phyloP scores from a whole-genome alignment of 2,329 filamentous ascomycete species.

The Cercospora sesami region DNA sequence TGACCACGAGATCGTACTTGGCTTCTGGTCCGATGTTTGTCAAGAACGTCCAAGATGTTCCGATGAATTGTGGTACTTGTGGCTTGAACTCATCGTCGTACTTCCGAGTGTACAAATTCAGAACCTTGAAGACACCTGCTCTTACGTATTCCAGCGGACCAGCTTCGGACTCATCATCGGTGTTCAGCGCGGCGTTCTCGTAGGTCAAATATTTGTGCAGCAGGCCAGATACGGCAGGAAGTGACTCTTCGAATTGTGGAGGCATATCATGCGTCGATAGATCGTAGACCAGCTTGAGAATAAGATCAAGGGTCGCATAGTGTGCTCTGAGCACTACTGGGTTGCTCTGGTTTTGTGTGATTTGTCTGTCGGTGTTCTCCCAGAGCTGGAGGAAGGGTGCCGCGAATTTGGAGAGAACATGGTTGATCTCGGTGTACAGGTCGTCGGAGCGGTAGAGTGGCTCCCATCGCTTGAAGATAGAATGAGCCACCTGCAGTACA shows the following conservation, averaged over 20 bases:
- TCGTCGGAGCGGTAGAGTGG: constrained; percentile 91
- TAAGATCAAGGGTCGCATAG: constrained; percentile 81
- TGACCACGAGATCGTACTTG: constrained; percentile 92
- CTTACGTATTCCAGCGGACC: constrained; percentile 83
- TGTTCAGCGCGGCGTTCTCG: constrained; percentile 77
- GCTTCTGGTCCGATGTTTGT: constrained; percentile 83
- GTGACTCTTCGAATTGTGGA: constrained; percentile 88
- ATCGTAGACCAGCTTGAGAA: constrained; percentile 92
- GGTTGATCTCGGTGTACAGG: constrained; percentile 92
- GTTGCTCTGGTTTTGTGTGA: constrained; percentile 74
- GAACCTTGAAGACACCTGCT: constrained; percentile 86
- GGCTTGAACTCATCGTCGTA: constrained; percentile 90
- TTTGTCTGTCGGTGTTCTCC: constrained; percentile 66
- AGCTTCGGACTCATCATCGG: constrained; percentile 85
- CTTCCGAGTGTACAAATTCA: constrained; percentile 90
- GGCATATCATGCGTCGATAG: constrained; percentile 96
- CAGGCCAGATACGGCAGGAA: constrained; percentile 71
- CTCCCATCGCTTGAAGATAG: constrained; percentile 94
- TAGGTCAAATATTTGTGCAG: constrained; percentile 93
- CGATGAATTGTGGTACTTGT: constrained; percentile 80
- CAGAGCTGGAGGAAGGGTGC: constrained; percentile 79
- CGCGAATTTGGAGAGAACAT: constrained; percentile 85
- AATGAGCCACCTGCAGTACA: constrained; percentile 94
- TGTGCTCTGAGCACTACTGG: constrained; percentile 72
- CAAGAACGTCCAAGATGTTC: constrained; percentile 85